A percentile compares a stretch with the other conserved stretches of the same genome.
Conservation (phyloP, 2,329 filamentous ascomycete genomes). For the Colletotrichum sp. region DNA sequence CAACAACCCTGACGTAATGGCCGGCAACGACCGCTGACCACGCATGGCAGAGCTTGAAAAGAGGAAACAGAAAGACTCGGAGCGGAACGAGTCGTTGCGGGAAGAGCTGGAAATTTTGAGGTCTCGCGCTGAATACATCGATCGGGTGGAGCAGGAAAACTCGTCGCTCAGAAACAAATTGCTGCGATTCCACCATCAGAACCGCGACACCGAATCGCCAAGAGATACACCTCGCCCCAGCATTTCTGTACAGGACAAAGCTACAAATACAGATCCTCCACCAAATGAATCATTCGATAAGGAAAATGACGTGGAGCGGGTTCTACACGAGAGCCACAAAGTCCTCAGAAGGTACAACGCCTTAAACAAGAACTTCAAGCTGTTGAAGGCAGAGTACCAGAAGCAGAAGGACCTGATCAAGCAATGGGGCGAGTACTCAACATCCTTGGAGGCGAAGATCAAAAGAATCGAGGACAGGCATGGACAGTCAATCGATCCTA, state of each 20-base stretch:
- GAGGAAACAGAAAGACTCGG: conserved; percentile 10
- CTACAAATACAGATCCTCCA: conserved; percentile 1
- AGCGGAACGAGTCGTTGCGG: not conserved
- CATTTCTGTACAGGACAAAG: not conserved
- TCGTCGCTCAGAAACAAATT: conserved; percentile 43
- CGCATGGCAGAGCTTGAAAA: conserved; percentile 29
- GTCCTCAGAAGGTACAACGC: conserved; percentile 45
- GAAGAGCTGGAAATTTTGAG: conserved; percentile 40
- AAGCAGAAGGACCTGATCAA: conserved; percentile 47
- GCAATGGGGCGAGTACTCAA: conserved; percentile 51
- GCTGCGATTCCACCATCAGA: conserved; percentile 27
- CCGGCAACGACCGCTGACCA: conserved; percentile 18
- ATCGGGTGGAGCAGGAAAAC: conserved; percentile 47
- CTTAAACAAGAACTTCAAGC: conserved; percentile 46
- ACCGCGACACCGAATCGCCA: not conserved
- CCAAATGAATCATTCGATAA: not conserved
- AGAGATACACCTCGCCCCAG: not conserved
- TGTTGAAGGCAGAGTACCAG: conserved; percentile 40
- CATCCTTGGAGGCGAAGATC: conserved; percentile 47
- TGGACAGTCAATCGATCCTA: conserved; percentile 17
- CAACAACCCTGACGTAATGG: conserved; percentile 22
- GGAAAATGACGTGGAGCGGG: not conserved
- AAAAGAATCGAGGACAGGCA: conserved; percentile 45
- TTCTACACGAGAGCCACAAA: conserved; percentile 26
- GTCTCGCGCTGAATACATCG: conserved; percentile 33